A percentile compares a stretch with the other conserved stretches of the same genome.
Evolutionary conservation across 768 basidiomycete species (phyloP).

Genomic region (Lanmaoa pseudosensibilis): DNA sequence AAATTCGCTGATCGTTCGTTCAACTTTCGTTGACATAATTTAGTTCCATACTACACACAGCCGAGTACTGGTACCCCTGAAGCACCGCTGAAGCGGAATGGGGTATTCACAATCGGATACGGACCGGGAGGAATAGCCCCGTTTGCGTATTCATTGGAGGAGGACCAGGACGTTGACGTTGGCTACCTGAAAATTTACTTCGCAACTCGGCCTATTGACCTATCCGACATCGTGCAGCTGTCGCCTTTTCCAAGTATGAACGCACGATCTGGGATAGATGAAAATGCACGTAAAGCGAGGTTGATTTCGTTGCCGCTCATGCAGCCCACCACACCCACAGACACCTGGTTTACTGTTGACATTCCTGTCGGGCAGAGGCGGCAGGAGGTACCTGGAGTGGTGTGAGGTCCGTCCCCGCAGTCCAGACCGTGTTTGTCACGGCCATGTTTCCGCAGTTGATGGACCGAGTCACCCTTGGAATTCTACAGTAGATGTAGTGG

Average conservation of each 20-base stretch:
- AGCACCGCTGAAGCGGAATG: conserved; percentile 5
- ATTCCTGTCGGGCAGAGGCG: conserved; percentile 22
- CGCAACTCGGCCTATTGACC: conserved; percentile 27
- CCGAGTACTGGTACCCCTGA: background rate
- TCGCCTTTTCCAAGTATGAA: conserved; percentile 29
- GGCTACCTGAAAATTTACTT: conserved; percentile 37
- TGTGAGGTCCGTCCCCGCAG: background rate
- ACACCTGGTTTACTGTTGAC: conserved; percentile 20
- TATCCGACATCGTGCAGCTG: conserved; percentile 35
- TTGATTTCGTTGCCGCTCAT: background rate
- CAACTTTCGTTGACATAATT: background rate
- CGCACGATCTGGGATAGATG: background rate
- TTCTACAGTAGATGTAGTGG: no score
- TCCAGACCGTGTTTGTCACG: background rate
- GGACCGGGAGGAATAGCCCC: conserved; percentile 29
- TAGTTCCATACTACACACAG: conserved; percentile 14
- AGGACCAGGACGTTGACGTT: conserved; percentile 31
- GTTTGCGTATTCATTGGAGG: conserved; percentile 3
- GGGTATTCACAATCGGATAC: conserved; percentile 40
- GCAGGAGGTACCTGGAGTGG: no score
- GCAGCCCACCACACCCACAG: background rate
- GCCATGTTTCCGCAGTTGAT: background rate
- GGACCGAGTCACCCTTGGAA: no score
- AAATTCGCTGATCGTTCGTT: background rate
- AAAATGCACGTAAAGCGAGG: background rate